Evolutionary conservation across 1,284 basidiomycete species (phyloP).

Genomic region (Sphagnurus paluster): DNA sequence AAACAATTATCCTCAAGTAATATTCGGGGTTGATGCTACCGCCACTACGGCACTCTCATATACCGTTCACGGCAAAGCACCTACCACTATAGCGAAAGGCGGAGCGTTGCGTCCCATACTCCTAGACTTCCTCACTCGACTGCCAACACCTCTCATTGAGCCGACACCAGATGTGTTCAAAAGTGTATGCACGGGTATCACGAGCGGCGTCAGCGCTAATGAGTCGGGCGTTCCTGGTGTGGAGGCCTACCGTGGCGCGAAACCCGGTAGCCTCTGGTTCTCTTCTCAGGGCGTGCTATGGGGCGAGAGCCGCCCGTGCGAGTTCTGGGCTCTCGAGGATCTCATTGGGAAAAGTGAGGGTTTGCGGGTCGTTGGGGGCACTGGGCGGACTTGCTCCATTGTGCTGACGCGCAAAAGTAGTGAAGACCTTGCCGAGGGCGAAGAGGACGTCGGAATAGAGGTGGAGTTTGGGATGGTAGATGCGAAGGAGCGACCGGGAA

Average conservation of each 20-base stretch:
- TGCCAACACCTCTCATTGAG: conserved; percentile 46
- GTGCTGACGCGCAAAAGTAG: conserved; percentile 47
- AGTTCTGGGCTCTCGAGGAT: conserved; percentile 70
- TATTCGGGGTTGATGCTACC: conserved; percentile 61
- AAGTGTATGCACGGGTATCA: conserved; percentile 43
- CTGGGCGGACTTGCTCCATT: conserved; percentile 67
- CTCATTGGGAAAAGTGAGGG: conserved; percentile 50
- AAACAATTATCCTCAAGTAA: conserved; percentile 41
- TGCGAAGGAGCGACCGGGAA: conserved; percentile 62
- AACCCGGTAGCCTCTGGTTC: conserved; percentile 73
- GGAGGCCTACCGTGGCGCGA: conserved; percentile 68
- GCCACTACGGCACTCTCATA: conserved; percentile 38
- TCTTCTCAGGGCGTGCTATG: conserved; percentile 64
- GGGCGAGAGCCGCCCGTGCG: conserved; percentile 72
- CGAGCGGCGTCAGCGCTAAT: conserved; percentile 34
- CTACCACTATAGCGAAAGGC: conserved; percentile 42
- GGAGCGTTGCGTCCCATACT: conserved; percentile 48
- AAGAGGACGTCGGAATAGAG: conserved; percentile 49
- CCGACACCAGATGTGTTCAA: conserved; percentile 55
- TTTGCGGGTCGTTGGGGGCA: conserved; percentile 62
- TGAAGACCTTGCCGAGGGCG: conserved; percentile 29
- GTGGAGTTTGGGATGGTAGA: conserved; percentile 72
- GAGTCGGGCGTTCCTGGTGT: conserved; percentile 54
- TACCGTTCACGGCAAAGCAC: conserved; percentile 30
- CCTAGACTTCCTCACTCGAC: conserved; percentile 51